Evolutionary conservation across 2,329 filamentous ascomycete species (phyloP), one percentile per base, ranked within the genome.

Genomic region (Pyrenochaeta sp.): DNA sequence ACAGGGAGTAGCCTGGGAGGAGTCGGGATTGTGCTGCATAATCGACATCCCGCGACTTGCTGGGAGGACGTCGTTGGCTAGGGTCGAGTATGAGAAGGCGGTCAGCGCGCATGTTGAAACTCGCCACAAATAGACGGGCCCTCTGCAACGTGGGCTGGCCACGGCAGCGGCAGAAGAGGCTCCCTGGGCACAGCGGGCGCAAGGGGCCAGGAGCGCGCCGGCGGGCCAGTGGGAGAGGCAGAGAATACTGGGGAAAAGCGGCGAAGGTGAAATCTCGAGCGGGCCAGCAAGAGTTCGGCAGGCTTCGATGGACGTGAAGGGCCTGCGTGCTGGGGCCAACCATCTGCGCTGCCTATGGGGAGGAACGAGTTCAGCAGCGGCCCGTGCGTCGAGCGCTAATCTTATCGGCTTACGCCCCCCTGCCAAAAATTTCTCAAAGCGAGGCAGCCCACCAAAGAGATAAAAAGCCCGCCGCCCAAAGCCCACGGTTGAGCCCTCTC

Each of bases 341-440:
- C n/a, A n/a, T n/a, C n/a, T n/a, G n/a, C n/a, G n/a, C n/a, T n/a
- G n/a, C n/a, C n/a, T n/a, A n/a, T n/a, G n/a, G n/a, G n/a, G n/a
- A n/a, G n/a, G n/a, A n/a, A n/a, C n/a, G n/a, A n/a, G n/a, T n/a
- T n/a, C n/a, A n/a, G n/a, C 38, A 45, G 40, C 47, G 50, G 45
- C 48, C 42, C 41, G 30, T 21, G 35, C 37, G 30, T 38, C 22
- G 35, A 39, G 20, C 45, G 45, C 53, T 51, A 54, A 55, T 52
- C 54, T 58, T 60, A 60, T 59, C 54, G 53, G 48, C 52, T 56
- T 49, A 54, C 53, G 41, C 41, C 31, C n/a, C n/a, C 46, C 48
- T 32, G 51, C 48, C 43, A 44, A 51, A 54, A 49, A 54, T 48
- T 55, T 53, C 43, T 40, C 37, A 52, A 42, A 52, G 45, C 49